phyloP scores from a whole-genome alignment of 2,329 filamentous ascomycete genomes.

The Diplodia sapinea region DNA sequence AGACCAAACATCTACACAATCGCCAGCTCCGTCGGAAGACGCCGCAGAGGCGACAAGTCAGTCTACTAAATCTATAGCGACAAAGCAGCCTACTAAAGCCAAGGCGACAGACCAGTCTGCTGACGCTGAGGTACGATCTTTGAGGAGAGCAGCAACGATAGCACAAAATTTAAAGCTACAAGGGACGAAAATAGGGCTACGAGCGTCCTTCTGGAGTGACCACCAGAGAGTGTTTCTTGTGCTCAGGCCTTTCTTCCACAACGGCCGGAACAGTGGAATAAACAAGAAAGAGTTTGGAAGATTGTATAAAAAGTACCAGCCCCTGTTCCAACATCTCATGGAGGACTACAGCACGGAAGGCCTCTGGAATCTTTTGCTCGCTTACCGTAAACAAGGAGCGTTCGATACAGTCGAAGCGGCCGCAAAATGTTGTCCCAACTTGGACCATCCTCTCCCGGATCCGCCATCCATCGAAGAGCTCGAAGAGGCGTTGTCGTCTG shows the following conservation, averaged over 20 bases:
- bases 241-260: background rate
- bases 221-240: background rate
- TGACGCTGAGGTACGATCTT: too few species aligned
- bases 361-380: background rate
- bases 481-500: background rate
- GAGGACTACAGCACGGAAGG: background rate
- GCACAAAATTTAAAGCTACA: too few species aligned
- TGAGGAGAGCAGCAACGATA: too few species aligned
- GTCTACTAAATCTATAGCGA: too few species aligned
- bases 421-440: background rate
- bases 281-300: rapidly evolving
- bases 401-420: background rate
- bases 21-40: too few species aligned
- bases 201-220: background rate
- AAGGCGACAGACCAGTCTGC: too few species aligned
- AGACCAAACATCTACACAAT: too few species aligned
- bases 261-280: background rate
- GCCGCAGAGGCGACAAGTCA: too few species aligned
- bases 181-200: too few species aligned
- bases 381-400: background rate
- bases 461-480: background rate
- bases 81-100: too few species aligned
- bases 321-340: background rate
- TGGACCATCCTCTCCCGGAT: background rate
- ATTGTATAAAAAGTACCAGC: background rate